Percentiles rank a stretch among this genome's conserved stretches.
These are phyloP conservation scores for Sporisorium graminicola DNA, from an alignment of 1,284 basidiomycete genomes.

Conservation along the genomic window DNA sequence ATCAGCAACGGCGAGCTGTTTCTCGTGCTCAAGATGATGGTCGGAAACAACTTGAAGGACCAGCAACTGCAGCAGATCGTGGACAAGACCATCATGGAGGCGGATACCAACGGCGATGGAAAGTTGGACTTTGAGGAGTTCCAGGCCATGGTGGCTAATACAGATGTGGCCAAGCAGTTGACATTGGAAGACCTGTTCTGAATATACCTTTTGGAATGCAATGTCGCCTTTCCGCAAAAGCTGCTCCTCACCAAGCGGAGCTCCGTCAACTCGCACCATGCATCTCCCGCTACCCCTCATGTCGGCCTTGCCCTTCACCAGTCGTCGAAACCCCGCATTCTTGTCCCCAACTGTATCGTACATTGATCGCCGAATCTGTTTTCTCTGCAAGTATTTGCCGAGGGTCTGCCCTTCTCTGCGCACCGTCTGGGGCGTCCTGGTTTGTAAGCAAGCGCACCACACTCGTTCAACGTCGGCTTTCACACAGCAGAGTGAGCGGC, in stretches of 20 bases:
- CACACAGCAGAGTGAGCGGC: too few relatives aligned
- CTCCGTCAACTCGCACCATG: not conserved
- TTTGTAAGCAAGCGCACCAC: not conserved
- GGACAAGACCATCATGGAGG: conserved; percentile 99
- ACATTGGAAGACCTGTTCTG: conserved; percentile 80
- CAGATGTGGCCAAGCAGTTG: conserved; percentile 99
- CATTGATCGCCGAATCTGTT: not conserved
- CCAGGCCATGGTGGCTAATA: conserved; percentile 94
- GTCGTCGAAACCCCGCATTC: not conserved
- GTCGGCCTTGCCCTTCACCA: not conserved
- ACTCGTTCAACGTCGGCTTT: too few relatives aligned
- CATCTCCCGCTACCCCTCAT: not conserved
- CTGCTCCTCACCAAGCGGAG: not conserved
- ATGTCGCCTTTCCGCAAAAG: conserved; percentile 1
- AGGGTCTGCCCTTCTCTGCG: not conserved
- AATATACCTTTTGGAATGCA: not conserved
- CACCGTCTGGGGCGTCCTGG: not conserved
- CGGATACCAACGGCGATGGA: conserved; percentile 95
- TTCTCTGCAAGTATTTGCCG: too few relatives aligned
- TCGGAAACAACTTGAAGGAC: conserved; percentile 98
- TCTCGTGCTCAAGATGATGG: conserved; percentile 99
- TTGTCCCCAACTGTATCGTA: not conserved
- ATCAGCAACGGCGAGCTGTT: conserved; percentile 99
- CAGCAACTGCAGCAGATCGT: conserved; percentile 99
- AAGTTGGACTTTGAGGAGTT: conserved; percentile 98